Percentiles rank a stretch among this genome's conserved stretches.
Evolutionary conservation across 2,329 filamentous ascomycete species (phyloP).

Genomic region (Fusarium sp.): DNA sequence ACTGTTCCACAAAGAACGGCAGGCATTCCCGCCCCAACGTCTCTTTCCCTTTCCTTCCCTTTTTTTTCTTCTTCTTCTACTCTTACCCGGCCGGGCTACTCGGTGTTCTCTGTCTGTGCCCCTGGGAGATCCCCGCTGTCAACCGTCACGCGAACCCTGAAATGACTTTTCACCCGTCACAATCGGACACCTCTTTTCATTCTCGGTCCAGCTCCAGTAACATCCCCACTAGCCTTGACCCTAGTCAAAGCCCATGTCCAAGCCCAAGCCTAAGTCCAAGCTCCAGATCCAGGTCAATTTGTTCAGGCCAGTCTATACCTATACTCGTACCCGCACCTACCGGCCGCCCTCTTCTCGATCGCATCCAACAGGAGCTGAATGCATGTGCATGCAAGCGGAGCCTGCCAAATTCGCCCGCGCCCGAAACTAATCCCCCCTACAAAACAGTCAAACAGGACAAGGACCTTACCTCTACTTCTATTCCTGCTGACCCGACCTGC

Average conservation of each 20-base stretch:
- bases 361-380: slow-evolving; percentile 8
- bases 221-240: not conserved
- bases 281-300: not conserved
- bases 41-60: not conserved
- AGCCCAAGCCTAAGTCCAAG: not conserved
- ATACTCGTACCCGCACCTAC: not conserved
- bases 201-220: not conserved
- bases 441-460: not conserved
- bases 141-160: not conserved
- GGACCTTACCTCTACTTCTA: not conserved
- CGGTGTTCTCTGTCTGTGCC: not conserved
- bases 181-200: not conserved
- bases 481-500: not conserved
- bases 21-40: not conserved
- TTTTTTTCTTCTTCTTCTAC: not conserved
- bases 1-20: not conserved
- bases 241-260: not conserved
- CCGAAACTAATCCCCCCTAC: not conserved
- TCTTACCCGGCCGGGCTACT: not conserved
- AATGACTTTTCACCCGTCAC: not conserved
- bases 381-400: not conserved
- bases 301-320: not conserved
- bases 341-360: not conserved
- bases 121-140: not conserved
- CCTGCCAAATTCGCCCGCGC: not conserved